Conservation (phyloP, 176 grass and related monocot genomes). For the Eremochloa ophiuroides region DNA sequence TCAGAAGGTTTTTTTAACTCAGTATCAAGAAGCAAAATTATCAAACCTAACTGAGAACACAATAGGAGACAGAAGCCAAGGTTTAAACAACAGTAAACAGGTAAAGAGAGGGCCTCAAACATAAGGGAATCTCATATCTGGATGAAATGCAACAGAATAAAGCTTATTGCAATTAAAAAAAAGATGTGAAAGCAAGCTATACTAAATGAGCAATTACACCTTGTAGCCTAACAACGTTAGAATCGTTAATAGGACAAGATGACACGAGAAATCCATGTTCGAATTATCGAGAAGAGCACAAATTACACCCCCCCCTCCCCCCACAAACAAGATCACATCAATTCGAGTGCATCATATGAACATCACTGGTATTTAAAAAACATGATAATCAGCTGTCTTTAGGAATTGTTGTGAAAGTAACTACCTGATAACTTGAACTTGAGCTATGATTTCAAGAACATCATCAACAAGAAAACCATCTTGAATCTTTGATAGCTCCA, state of each 20-base stretch:
- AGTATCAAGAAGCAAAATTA: background rate
- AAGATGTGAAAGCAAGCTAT: constrained; percentile 12
- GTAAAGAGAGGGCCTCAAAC: background rate
- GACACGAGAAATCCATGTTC: background rate
- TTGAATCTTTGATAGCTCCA: constrained; percentile 93
- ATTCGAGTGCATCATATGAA: background rate
- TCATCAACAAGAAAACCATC: constrained; percentile 93
- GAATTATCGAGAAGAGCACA: constrained; percentile 11
- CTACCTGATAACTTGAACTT: constrained; percentile 99
- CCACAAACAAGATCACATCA: background rate
- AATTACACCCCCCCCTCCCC: background rate
- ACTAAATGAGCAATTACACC: constrained; percentile 15
- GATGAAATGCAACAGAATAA: background rate
- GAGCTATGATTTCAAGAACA: constrained; percentile 83
- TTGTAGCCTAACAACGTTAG: constrained; percentile 7
- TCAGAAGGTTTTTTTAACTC: background rate
- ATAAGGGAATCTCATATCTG: constrained; percentile 6
- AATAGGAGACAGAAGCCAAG: constrained; percentile 17
- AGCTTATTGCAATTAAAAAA: constrained; percentile 7
- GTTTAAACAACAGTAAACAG: background rate
- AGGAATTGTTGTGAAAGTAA: background rate
- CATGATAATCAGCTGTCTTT: background rate
- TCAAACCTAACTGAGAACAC: constrained; percentile 1
- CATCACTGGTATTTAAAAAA: background rate
- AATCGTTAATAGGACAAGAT: background rate